phyloP scores from a whole-genome alignment of 129 eudicot species.

The Pulicaria dysenterica region DNA sequence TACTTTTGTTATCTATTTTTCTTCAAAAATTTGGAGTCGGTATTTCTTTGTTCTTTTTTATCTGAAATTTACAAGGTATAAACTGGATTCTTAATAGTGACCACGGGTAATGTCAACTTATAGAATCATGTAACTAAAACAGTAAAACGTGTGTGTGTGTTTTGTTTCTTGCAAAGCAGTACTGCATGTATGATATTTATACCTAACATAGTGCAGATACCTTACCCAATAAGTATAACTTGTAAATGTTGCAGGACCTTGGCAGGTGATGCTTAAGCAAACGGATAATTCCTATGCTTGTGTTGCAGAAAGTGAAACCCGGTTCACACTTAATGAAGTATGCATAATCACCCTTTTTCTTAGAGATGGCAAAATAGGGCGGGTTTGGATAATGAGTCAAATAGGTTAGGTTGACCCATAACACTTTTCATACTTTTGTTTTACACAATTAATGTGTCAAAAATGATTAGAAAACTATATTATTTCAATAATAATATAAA shows the following conservation, averaged over 20 bases:
- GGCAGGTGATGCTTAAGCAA: constrained; percentile 99
- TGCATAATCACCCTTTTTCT: constrained; percentile 14
- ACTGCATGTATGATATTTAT: no score
- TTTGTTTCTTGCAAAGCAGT: neutral
- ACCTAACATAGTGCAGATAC: no score
- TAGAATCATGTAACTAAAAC: neutral
- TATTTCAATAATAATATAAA: neutral
- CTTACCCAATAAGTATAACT: neutral
- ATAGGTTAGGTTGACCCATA: neutral
- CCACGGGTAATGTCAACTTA: neutral
- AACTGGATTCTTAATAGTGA: neutral
- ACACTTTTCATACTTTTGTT: neutral
- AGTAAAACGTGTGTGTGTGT: neutral
- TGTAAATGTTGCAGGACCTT: constrained; percentile 66
- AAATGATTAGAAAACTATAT: neutral
- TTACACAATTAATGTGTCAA: neutral
- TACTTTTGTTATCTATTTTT: neutral
- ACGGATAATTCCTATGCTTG: constrained; percentile 87
- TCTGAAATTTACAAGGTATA: neutral
- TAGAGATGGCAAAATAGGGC: neutral
- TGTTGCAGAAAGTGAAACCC: constrained; percentile 87
- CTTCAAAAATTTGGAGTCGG: neutral
- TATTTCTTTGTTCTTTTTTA: neutral
- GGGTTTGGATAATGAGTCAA: neutral
- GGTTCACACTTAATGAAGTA: constrained; percentile 93